phyloP scores from a whole-genome alignment of 73 alveolate genomes.

The Tetrahymena malaccensis region DNA sequence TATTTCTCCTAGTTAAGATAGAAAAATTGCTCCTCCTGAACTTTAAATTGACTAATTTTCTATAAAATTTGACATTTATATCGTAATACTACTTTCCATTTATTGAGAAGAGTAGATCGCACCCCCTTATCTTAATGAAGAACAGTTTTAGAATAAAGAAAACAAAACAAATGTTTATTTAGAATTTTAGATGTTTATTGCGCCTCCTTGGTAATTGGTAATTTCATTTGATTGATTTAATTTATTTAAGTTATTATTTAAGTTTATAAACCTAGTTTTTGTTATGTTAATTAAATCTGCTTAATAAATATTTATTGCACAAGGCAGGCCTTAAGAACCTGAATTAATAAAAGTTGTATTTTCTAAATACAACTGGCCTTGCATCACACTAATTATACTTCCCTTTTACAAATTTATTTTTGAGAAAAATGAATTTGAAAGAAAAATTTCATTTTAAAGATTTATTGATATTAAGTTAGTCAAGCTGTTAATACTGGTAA shows the following conservation, averaged over 20 bases:
- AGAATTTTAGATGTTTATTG: neutral
- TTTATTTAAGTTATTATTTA: neutral
- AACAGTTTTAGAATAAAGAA: neutral
- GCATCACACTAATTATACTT: neutral
- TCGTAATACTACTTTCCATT: no score
- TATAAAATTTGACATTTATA: neutral
- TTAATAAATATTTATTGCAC: neutral
- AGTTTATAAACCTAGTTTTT: neutral
- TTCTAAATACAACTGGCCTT: neutral
- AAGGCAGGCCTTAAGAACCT: neutral
- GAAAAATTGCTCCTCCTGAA: neutral
- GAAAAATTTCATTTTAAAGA: neutral
- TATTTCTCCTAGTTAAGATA: neutral
- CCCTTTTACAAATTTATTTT: neutral
- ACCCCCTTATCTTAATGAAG: neutral
- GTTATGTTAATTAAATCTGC: neutral
- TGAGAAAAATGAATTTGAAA: neutral
- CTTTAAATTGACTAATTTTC: neutral
- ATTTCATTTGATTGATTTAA: neutral
- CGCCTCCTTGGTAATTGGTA: neutral
- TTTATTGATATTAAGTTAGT: neutral
- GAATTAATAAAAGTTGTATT: neutral
- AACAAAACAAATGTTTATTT: no score
- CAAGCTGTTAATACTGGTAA: neutral
- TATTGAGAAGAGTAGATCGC: neutral